phyloP scores from a whole-genome alignment of 2,329 filamentous ascomycete genomes.

The Fusarium aywerte region DNA sequence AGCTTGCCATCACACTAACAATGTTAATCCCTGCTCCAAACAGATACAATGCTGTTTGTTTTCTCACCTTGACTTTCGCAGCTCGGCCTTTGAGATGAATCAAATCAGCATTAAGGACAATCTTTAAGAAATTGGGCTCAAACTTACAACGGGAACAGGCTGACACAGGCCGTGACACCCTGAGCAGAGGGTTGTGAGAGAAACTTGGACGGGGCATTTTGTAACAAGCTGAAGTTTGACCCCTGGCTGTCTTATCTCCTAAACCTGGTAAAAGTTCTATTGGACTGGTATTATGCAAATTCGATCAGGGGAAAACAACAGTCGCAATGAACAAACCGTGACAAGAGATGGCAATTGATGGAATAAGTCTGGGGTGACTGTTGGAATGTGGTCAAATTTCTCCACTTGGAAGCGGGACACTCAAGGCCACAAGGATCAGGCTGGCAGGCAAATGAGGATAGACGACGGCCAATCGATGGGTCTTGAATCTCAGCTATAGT shows the following conservation, averaged over 20 bases:
- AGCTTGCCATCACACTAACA: slow-evolving; percentile 89
- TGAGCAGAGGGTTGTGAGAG: slow-evolving; percentile 68
- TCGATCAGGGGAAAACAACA: background rate
- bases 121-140: background rate
- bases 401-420: slow-evolving; percentile 41
- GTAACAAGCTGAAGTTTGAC: slow-evolving; percentile 4
- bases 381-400: slow-evolving; percentile 43
- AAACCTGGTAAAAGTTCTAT: background rate
- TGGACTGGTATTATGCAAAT: background rate
- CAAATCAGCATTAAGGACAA: slow-evolving; percentile 3
- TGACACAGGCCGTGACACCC: slow-evolving; percentile 81
- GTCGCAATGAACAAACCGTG: slow-evolving; percentile 6
- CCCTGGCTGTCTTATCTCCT: background rate
- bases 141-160: slow-evolving; percentile 79
- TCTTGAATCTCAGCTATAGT: slow-evolving; percentile 4
- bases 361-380: slow-evolving; percentile 24
- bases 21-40: slow-evolving; percentile 12
- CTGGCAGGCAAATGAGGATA: slow-evolving; percentile 26
- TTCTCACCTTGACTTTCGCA: slow-evolving; percentile 85
- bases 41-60: background rate
- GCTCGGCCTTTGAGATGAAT: slow-evolving; percentile 65
- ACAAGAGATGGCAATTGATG: slow-evolving; percentile 26
- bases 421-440: slow-evolving; percentile 33
- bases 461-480: slow-evolving; percentile 19
- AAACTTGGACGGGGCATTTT: slow-evolving; percentile 61